Evolutionary conservation across 1,284 basidiomycete species (phyloP), one percentile per base, ranked within the genome.

Genomic region (Grifola frondosa): DNA sequence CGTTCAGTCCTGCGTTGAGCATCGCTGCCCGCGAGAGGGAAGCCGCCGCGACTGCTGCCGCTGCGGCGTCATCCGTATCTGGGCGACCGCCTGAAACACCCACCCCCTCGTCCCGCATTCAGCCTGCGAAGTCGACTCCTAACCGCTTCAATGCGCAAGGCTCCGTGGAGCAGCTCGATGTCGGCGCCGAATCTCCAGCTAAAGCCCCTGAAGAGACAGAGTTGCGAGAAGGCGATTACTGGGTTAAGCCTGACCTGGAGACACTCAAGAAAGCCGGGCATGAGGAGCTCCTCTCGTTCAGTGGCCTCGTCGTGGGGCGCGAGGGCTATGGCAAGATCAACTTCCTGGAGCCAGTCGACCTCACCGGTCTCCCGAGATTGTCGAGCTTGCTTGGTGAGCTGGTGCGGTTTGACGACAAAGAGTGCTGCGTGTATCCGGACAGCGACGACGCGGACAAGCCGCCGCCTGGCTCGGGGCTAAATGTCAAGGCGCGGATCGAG

Each of bases 351-450:
- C 83, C 91, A 0, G 96, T 99, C 43, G 94, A 99, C 63, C 78
- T 99, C 43, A 97, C 94, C 15, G 84, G 85, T 17, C 73, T 97
- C 37, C 73, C 83, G 15, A 88, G 86, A 57, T 78, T 99, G 32
- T 78, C 82, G 19, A 84, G 86, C 42, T 77, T 99, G 23, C 74
- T 93, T 5, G 97, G 95, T n/a, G 81, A 85, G 43, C 77, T 94
- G 48, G 82, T 99, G 29, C 78, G 87, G 39, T 94, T 99, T 61
- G 88, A 93, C 46, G 85, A 92, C 62, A 90, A 91, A 70, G 91
- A 97, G 64, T 90, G 91, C 58, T 85, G 81, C 44, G 93, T 99
- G 37, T 99, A 99, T 65, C 93, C 94, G 3, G 92, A 97, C 52
- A 83, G 80, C 44, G 84, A 85, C 42, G 81, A 86, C 16, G 77